Evolutionary conservation across 2,329 filamentous ascomycete genomes (phyloP).

Genomic region (Hypoxylon sp.): DNA sequence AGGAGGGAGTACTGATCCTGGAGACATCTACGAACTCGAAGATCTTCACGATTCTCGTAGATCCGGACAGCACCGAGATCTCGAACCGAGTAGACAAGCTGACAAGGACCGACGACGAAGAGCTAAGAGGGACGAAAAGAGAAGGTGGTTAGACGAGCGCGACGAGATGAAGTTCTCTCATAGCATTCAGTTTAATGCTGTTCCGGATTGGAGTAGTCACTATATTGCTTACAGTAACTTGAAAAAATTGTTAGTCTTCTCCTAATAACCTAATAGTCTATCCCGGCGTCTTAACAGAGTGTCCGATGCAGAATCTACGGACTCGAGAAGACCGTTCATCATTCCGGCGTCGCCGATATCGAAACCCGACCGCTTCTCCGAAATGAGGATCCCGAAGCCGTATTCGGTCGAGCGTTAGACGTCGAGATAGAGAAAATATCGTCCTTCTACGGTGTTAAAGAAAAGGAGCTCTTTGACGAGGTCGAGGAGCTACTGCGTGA

Average conservation of each 20-base stretch:
- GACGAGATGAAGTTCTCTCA: constrained; percentile 99
- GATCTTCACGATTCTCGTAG: constrained; percentile 46
- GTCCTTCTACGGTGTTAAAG: constrained; percentile 90
- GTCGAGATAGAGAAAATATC: constrained; percentile 94
- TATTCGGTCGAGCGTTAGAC: constrained; percentile 85
- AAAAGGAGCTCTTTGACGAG: constrained; percentile 86
- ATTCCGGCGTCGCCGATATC: constrained; percentile 72
- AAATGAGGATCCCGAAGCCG: constrained; percentile 78
- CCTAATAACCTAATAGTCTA: constrained; percentile 12
- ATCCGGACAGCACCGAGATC: constrained; percentile 46
- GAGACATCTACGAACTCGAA: constrained; percentile 52
- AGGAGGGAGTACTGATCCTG: constrained; percentile 44
- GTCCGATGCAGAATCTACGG: constrained; percentile 82
- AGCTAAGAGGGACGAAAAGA: constrained; percentile 70
- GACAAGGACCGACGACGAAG: constrained; percentile 52
- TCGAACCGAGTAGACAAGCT: constrained; percentile 48
- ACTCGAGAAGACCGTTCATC: constrained; percentile 86
- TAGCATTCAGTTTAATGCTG: constrained; percentile 98
- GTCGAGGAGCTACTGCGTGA: constrained; percentile 82
- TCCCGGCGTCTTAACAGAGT: constrained; percentile 11
- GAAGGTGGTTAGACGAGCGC: constrained; percentile 75
- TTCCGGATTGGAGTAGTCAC: constrained; percentile 98
- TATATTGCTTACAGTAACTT: constrained; percentile 99
- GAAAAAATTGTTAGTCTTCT: constrained; percentile 87
- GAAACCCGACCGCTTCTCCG: constrained; percentile 87